phyloP scores from a whole-genome alignment of 2,329 filamentous ascomycete genomes.

The Aspergillus neotritici region DNA sequence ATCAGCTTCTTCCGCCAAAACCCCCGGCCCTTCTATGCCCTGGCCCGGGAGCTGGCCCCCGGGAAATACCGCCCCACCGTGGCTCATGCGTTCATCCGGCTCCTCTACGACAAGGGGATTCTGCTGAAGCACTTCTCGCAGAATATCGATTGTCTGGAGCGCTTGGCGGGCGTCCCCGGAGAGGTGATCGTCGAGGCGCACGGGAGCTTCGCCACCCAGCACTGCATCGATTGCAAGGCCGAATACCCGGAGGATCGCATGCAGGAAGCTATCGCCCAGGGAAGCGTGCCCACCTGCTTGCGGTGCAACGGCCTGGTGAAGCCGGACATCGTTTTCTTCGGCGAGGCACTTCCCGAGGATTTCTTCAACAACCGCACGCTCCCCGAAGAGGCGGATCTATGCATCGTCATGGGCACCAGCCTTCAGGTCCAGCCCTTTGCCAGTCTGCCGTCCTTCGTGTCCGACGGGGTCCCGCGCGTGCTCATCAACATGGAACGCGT shows the following conservation, averaged over 20 bases:
- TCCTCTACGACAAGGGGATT: slow-evolving; percentile 72
- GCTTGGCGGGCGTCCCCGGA: slow-evolving; percentile 72
- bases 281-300: slow-evolving; percentile 65
- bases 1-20: slow-evolving; percentile 81
- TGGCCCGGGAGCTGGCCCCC: slow-evolving; percentile 88
- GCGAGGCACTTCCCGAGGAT: slow-evolving; percentile 61
- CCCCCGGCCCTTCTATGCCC: slow-evolving; percentile 83
- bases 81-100: slow-evolving; percentile 78
- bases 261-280: slow-evolving; percentile 60
- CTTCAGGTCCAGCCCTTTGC: slow-evolving; percentile 86
- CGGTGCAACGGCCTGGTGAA: slow-evolving; percentile 76
- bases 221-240: slow-evolving; percentile 80
- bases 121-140: slow-evolving; percentile 89
- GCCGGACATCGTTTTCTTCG: slow-evolving; percentile 93
- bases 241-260: slow-evolving; percentile 69
- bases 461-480: slow-evolving; percentile 62
- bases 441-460: slow-evolving; percentile 62
- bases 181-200: slow-evolving; percentile 88
- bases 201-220: slow-evolving; percentile 85
- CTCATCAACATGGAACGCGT: slow-evolving; percentile 84
- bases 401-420: slow-evolving; percentile 84
- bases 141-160: slow-evolving; percentile 94
- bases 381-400: slow-evolving; percentile 62
- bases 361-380: slow-evolving; percentile 59
- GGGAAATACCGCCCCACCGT: slow-evolving; percentile 84